Conservation (phyloP, 345 rosid species). For the Gossypium mustelinum region DNA sequence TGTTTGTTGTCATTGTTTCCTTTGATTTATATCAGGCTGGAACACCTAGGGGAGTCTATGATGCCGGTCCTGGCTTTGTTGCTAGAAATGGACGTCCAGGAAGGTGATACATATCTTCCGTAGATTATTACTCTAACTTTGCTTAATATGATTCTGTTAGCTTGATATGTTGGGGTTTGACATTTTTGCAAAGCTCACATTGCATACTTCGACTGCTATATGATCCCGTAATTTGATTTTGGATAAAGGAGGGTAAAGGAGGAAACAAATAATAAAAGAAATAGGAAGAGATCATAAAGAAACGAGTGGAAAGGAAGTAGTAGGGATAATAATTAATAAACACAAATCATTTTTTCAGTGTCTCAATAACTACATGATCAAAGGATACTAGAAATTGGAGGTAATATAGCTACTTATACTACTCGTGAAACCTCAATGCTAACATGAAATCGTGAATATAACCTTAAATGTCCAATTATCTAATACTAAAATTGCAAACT, state of each 20-base stretch:
- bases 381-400: neutral
- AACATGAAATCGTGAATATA: neutral
- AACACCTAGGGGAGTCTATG: conserved; percentile 50
- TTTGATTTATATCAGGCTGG: conserved; percentile 36
- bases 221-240: neutral
- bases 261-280: neutral
- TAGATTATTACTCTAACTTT: conserved; percentile 6
- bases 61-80: conserved; percentile 43
- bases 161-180: neutral
- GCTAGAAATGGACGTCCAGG: conserved; percentile 49
- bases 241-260: neutral
- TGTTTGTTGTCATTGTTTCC: neutral
- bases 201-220: neutral
- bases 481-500: neutral
- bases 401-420: neutral
- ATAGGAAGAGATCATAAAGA: neutral
- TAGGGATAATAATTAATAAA: neutral
- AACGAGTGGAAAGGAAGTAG: neutral
- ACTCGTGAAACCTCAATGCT: neutral
- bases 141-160: neutral
- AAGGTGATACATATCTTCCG: conserved; percentile 34
- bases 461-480: neutral
- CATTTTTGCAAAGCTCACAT: neutral
- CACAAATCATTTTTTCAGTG: neutral
- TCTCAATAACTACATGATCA: neutral